Base-by-base conservation (phyloP, 192 early-diverging fungal species). In the Backusella tarrabulga region DNA sequence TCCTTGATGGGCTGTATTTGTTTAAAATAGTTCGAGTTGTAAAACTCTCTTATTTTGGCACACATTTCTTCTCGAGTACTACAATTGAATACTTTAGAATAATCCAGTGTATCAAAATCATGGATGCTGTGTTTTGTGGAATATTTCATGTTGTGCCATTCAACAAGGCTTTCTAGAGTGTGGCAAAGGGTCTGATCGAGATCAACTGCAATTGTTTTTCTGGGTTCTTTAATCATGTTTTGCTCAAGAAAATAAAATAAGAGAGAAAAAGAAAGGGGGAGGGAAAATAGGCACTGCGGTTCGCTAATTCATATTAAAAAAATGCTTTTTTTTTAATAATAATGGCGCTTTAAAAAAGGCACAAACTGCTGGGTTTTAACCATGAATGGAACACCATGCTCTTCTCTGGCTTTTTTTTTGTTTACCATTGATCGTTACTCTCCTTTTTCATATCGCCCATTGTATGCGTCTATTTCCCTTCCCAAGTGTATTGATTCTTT, bases 91-190 rank as follows among this genome's bases (percentile, higher is more conserved):
- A 89, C 79, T 71, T 88, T 80, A 42, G 82, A 87, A 54, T 86
- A 86, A 69, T 88, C 82, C 56, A 29, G 8, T 29, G 84, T 84
- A 60, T 79, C 46, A 79, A 89, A 87, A 68, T 91, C 90, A 23
- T 76, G 71, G 41, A 83, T 71, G 67, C 73, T 77, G 32, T 85
- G 78, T 12, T 79, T 32, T 14, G 90, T 91, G 19, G 82, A 81
- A 60, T 86, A 89, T 14, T 71, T 80, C 38, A 79, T 83, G 71
- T 91, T 91, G 60, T 91, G 90, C 73, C 84, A 91, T 34, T 83
- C 76, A 41, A 87, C 84, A 12, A 91, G 77, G 3, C 87, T 86
- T 35, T 85, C 77, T 0, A 83, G 38, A 5, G 88, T 89, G 54
- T 83, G 78, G 56, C 83, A 79, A 11, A 91, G 82, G 52, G 88